Percentiles rank a stretch among this genome's conserved stretches.
These are phyloP conservation scores for Dioscorea zingiberensis DNA, from an alignment of 106 monocot species.

Conservation along the genomic window DNA sequence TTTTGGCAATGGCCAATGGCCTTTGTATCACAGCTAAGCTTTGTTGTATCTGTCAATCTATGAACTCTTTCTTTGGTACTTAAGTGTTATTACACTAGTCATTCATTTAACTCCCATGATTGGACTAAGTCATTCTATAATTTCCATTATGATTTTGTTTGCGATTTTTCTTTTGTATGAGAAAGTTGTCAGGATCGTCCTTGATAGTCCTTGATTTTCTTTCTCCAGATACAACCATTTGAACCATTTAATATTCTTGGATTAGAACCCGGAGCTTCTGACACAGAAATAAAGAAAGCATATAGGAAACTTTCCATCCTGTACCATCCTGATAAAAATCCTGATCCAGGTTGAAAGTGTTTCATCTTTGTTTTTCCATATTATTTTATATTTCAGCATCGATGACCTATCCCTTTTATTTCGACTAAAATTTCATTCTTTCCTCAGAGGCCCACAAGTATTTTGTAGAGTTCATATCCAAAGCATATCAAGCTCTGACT, in stretches of 20 bases:
- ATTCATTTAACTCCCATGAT: not conserved
- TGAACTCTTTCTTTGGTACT: not conserved
- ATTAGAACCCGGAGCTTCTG: slow-evolving; percentile 73
- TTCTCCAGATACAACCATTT: slow-evolving; percentile 67
- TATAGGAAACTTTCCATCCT: slow-evolving; percentile 86
- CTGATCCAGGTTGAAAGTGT: slow-evolving; percentile 72
- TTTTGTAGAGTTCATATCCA: slow-evolving; percentile 75
- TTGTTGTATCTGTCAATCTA: not conserved
- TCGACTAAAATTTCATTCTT: slow-evolving; percentile 11
- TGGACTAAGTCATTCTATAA: not conserved
- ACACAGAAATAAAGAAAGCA: slow-evolving; percentile 92
- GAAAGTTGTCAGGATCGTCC: not conserved
- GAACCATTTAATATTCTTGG: slow-evolving; percentile 95
- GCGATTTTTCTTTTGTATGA: not conserved
- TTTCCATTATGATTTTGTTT: not conserved
- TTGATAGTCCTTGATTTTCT: not conserved
- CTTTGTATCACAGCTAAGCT: too few species aligned
- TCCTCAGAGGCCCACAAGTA: slow-evolving; percentile 77
- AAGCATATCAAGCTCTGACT: slow-evolving; percentile 81
- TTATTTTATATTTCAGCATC: not conserved
- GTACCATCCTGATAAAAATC: slow-evolving; percentile 99
- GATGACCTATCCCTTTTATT: not conserved
- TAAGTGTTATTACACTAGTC: not conserved
- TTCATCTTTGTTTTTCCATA: not conserved
- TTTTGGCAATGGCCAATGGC: too few species aligned